A percentile compares a stretch with the other conserved stretches of the same genome.
Conservation (phyloP, 1,284 basidiomycete species). For the Cystobasidium slooffiae region DNA sequence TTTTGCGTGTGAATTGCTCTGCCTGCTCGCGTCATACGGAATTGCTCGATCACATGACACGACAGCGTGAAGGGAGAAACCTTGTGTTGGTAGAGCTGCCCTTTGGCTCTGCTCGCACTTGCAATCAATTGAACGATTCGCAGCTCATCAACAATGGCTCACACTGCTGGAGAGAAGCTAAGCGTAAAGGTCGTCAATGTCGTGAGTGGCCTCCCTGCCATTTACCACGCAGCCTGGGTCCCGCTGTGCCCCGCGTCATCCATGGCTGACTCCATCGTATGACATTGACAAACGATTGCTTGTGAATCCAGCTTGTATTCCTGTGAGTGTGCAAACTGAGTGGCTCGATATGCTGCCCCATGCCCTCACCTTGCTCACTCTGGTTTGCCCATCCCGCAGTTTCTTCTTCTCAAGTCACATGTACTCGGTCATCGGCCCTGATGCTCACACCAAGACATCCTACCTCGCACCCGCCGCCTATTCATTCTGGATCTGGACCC, state of each 20-base stretch:
- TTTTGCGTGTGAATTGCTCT: neutral
- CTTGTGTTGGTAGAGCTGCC: too few relatives aligned
- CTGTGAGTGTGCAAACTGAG: neutral
- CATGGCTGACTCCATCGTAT: constrained; percentile 18
- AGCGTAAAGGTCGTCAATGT: constrained; percentile 44
- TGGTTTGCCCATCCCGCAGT: constrained; percentile 19
- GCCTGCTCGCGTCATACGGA: neutral
- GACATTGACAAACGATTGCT: neutral
- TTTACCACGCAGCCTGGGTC: neutral
- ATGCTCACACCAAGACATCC: constrained; percentile 32
- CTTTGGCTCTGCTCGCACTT: constrained; percentile 14
- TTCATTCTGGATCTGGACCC: constrained; percentile 48
- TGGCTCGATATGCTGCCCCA: neutral
- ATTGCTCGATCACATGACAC: neutral
- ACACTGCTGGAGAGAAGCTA: constrained; percentile 28
- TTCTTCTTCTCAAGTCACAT: constrained; percentile 51
- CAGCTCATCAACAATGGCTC: constrained; percentile 15
- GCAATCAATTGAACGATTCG: neutral
- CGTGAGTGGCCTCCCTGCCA: constrained; percentile 10
- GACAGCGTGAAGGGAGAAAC: too few relatives aligned
- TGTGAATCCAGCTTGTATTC: constrained; percentile 20
- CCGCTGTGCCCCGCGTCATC: neutral
- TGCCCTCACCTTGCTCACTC: neutral
- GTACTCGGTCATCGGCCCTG: constrained; percentile 45
- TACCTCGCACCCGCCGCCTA: constrained; percentile 45